A percentile compares a stretch with the other conserved stretches of the same genome.
Evolutionary conservation across 331 rosid genomes (phyloP).

Genomic region (Rosa hybrid): DNA sequence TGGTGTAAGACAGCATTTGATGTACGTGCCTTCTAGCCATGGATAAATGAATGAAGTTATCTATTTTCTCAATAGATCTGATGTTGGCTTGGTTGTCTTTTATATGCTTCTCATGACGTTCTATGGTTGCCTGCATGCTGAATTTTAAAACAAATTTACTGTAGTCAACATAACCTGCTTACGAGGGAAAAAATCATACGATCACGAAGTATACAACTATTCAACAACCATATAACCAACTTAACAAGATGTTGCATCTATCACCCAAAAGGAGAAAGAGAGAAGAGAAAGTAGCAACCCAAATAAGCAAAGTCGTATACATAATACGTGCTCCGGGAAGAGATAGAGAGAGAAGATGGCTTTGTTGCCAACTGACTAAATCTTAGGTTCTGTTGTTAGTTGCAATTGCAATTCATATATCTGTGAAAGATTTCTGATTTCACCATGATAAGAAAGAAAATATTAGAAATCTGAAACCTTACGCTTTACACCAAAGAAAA

Average conservation of each 20-base stretch:
- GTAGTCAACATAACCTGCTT: neutral
- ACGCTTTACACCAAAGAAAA: neutral
- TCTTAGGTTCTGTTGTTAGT: too few relatives aligned
- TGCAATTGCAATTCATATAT: neutral
- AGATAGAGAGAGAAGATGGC: too few relatives aligned
- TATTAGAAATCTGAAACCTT: neutral
- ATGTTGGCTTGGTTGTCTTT: conserved; percentile 25
- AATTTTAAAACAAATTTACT: conserved; percentile 8
- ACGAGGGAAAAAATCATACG: neutral
- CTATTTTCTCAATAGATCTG: too few relatives aligned
- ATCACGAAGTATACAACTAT: neutral
- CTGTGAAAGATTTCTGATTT: neutral
- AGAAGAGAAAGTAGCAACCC: neutral
- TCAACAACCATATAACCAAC: neutral
- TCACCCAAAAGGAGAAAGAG: neutral
- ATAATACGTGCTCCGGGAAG: too few relatives aligned
- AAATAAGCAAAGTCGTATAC: too few relatives aligned
- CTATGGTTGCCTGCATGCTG: conserved; percentile 68
- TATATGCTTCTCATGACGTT: conserved; percentile 59
- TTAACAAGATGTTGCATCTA: neutral
- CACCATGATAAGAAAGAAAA: neutral
- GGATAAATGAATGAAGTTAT: too few relatives aligned
- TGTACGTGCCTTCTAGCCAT: too few relatives aligned
- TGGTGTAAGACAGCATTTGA: too few relatives aligned
- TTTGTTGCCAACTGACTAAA: neutral